Percentiles rank a stretch among this genome's conserved stretches.
phyloP scores from a whole-genome alignment of 176 grass and related monocot genomes.

The Eremochloa ophiuroides region DNA sequence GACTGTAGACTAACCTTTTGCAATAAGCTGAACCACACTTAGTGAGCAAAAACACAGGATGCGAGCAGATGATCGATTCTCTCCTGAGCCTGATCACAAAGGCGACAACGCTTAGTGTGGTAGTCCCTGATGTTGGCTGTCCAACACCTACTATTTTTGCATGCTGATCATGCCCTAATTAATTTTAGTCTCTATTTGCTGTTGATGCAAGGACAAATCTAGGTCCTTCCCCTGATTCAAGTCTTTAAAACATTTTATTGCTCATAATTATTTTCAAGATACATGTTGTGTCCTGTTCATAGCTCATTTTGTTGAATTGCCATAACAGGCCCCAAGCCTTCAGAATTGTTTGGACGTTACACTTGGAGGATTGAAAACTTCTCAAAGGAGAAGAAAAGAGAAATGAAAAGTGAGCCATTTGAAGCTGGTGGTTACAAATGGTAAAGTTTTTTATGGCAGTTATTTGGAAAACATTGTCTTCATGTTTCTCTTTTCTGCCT shows the following conservation, averaged over 20 bases:
- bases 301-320: conserved; percentile 14
- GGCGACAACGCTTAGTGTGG: neutral
- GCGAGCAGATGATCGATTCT: neutral
- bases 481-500: conserved; percentile 7
- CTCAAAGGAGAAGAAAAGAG: conserved; percentile 92
- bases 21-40: neutral
- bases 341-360: conserved; percentile 63
- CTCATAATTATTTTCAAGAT: neutral
- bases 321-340: conserved; percentile 67
- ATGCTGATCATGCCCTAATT: conserved; percentile 1
- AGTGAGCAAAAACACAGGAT: neutral
- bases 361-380: conserved; percentile 97
- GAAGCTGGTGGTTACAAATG: conserved; percentile 97
- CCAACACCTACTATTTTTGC: neutral
- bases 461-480: conserved; percentile 8
- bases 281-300: neutral
- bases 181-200: neutral
- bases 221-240: conserved; percentile 7
- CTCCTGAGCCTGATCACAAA: neutral
- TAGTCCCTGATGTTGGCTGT: neutral
- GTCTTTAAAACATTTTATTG: neutral
- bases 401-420: conserved; percentile 93
- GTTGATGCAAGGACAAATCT: conserved; percentile 3
- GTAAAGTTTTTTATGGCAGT: conserved; percentile 42
- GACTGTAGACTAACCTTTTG: neutral